Conservation (phyloP, 306 rosid genomes). For the Luffa acutangula region DNA sequence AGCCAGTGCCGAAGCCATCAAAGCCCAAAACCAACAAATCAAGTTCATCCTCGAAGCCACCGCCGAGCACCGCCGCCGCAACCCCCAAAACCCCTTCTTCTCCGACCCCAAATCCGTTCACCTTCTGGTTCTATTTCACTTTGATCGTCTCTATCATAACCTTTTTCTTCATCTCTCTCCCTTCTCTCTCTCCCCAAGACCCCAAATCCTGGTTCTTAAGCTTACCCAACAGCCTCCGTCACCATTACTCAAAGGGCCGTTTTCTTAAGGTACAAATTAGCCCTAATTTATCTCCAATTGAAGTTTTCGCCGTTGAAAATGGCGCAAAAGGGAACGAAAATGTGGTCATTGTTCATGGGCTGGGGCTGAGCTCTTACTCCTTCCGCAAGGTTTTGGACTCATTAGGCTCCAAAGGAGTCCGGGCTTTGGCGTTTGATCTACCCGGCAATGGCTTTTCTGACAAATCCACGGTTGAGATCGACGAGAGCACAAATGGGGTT, state of each 20-base stretch:
- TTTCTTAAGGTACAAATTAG: conserved; percentile 55
- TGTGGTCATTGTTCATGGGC: conserved; percentile 54
- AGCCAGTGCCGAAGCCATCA: conserved; percentile 11
- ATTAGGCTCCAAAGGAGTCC: conserved; percentile 40
- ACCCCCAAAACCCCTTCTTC: conserved; percentile 12
- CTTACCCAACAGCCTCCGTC: conserved; percentile 59
- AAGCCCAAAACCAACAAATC: conserved; percentile 16
- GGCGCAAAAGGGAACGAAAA: conserved; percentile 35
- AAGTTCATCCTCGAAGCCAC: conserved; percentile 11
- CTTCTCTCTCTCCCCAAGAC: conserved; percentile 48
- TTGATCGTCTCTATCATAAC: conserved; percentile 48
- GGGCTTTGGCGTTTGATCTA: conserved; percentile 48
- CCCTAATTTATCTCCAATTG: conserved; percentile 36
- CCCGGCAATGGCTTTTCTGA: conserved; percentile 92
- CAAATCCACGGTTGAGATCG: conserved; percentile 36
- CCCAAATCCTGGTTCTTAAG: conserved; percentile 62
- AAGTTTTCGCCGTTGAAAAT: conserved; percentile 48
- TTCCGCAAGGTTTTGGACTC: conserved; percentile 39
- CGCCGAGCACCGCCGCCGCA: neutral
- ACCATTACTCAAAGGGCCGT: conserved; percentile 69
- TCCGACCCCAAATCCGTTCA: conserved; percentile 30
- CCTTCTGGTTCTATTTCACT: conserved; percentile 82
- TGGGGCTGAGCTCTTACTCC: conserved; percentile 63
- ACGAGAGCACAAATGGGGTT: conserved; percentile 37
- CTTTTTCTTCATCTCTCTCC: conserved; percentile 29